These are phyloP conservation scores for Rhizomucor pusillus DNA, from an alignment of 371 early-diverging fungal genomes.

Conservation along the genomic window DNA sequence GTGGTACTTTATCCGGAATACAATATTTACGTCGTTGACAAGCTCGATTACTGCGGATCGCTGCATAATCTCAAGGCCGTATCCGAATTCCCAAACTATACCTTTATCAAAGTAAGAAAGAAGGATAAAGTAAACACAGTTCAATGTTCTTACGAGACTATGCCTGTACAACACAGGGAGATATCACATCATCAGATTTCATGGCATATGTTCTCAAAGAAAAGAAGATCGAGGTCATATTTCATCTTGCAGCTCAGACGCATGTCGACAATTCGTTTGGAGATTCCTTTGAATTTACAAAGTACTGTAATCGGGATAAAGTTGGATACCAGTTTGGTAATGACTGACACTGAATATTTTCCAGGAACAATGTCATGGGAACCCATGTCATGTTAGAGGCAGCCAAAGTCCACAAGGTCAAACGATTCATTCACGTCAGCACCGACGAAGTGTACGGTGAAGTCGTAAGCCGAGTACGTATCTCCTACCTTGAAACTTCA, in stretches of 20 bases:
- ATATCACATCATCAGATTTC: slow-evolving; percentile 70
- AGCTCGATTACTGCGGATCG: slow-evolving; percentile 82
- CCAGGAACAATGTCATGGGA: slow-evolving; percentile 78
- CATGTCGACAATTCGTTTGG: slow-evolving; percentile 92
- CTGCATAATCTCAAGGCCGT: slow-evolving; percentile 60
- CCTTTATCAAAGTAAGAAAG: slow-evolving; percentile 61
- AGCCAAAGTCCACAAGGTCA: slow-evolving; percentile 56
- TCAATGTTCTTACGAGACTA: neutral
- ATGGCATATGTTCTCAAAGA: slow-evolving; percentile 67
- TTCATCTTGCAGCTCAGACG: slow-evolving; percentile 85
- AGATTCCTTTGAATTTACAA: slow-evolving; percentile 83
- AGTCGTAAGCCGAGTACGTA: slow-evolving; percentile 54
- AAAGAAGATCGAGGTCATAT: slow-evolving; percentile 73
- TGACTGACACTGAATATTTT: slow-evolving; percentile 3
- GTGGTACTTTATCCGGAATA: slow-evolving; percentile 71
- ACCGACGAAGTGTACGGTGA: slow-evolving; percentile 93
- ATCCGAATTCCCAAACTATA: slow-evolving; percentile 54
- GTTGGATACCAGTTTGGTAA: neutral
- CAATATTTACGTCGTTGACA: slow-evolving; percentile 72
- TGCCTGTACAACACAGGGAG: slow-evolving; percentile 50
- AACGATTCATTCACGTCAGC: slow-evolving; percentile 76
- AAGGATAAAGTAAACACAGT: neutral
- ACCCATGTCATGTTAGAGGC: slow-evolving; percentile 87
- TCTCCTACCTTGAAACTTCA: no score
- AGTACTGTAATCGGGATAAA: slow-evolving; percentile 19